A percentile compares a stretch with the other conserved stretches of the same genome.
These are phyloP conservation scores for Actinomortierella wolfii DNA, from an alignment of 371 early-diverging fungal genomes.

Conservation along the genomic window DNA sequence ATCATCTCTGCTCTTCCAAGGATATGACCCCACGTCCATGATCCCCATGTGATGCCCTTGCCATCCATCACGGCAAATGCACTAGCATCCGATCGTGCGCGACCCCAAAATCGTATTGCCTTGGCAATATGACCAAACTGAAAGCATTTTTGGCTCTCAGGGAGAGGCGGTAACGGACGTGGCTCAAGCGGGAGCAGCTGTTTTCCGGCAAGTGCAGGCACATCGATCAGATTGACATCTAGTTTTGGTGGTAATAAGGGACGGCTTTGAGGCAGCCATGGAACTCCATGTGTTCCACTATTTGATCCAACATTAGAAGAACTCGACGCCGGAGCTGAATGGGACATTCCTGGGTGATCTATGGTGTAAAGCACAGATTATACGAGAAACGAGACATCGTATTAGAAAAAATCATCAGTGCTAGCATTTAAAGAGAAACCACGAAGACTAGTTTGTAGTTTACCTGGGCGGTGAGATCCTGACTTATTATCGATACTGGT, in stretches of 20 bases:
- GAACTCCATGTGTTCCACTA: constrained; percentile 3
- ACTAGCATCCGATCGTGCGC: constrained; percentile 22
- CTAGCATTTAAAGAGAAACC: too few species aligned
- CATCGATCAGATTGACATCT: constrained; percentile 41
- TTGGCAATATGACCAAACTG: constrained; percentile 38
- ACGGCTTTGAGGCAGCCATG: constrained; percentile 41
- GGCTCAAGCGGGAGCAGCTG: constrained; percentile 20
- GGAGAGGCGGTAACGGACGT: constrained; percentile 11
- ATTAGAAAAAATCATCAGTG: too few species aligned
- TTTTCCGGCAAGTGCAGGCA: constrained; percentile 28
- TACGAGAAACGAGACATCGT: too few species aligned
- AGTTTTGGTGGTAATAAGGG: constrained; percentile 31
- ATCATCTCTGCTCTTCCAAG: constrained; percentile 39
- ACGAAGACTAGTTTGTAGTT: too few species aligned
- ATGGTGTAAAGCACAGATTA: too few species aligned
- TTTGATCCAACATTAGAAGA: too few species aligned
- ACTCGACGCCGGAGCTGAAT: too few species aligned
- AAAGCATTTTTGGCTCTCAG: constrained; percentile 4
- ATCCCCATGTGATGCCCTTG: constrained; percentile 29
- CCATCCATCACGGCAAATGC: constrained; percentile 39
- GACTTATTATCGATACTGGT: constrained; percentile 12
- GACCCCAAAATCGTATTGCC: constrained; percentile 36
- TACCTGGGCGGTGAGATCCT: too few species aligned
- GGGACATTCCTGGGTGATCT: too few species aligned
- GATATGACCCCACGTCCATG: constrained; percentile 34